phyloP scores from a whole-genome alignment of 495 filamentous ascomycete species.

The Chlorociboria aeruginascens region DNA sequence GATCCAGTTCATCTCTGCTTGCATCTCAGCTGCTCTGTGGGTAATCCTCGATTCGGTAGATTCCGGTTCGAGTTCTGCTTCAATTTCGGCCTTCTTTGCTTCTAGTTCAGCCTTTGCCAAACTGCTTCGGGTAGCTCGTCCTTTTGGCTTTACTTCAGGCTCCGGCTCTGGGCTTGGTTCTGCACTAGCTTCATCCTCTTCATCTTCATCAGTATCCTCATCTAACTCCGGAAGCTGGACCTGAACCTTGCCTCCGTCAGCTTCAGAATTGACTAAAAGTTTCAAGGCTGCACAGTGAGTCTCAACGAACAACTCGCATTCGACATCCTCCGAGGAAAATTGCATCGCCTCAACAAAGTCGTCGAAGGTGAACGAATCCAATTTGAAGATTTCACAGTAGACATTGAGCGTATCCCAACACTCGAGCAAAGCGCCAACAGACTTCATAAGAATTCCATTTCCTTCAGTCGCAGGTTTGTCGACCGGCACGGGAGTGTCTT shows the following conservation, averaged over 20 bases:
- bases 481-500: conserved; percentile 36
- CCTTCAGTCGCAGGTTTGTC: conserved; percentile 21
- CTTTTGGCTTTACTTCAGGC: conserved; percentile 48
- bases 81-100: conserved; percentile 42
- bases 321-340: conserved; percentile 60
- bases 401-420: conserved; percentile 96
- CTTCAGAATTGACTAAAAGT: conserved; percentile 63
- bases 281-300: conserved; percentile 87
- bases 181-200: conserved; percentile 43
- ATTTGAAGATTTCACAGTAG: conserved; percentile 80
- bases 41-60: conserved; percentile 23
- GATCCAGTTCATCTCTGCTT: conserved; percentile 67
- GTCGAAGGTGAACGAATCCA: conserved; percentile 96
- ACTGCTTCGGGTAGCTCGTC: conserved; percentile 73
- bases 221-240: conserved; percentile 69
- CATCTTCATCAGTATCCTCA: conserved; percentile 51
- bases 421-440: conserved; percentile 69
- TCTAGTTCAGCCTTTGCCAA: conserved; percentile 69
- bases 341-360: conserved; percentile 86
- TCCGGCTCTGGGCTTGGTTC: conserved; percentile 45
- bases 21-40: conserved; percentile 73
- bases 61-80: conserved; percentile 25
- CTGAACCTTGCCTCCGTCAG: conserved; percentile 65
- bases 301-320: conserved; percentile 83
- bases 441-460: conserved; percentile 62